Conservation (phyloP, 2,329 filamentous ascomycete species). For the Mycocentrospora acerina region DNA sequence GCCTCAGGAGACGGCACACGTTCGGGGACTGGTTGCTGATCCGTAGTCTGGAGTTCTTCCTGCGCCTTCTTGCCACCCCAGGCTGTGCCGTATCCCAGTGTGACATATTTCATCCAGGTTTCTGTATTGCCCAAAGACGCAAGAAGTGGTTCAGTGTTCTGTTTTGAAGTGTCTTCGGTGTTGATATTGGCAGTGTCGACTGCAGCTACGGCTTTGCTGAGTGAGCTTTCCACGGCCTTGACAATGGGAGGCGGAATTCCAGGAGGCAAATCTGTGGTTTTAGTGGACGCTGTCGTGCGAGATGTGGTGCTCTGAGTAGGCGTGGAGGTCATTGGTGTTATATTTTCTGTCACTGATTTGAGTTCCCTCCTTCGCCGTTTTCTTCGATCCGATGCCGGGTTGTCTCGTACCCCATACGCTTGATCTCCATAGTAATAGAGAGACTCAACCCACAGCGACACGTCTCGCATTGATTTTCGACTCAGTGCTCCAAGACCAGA, state of each 20-base stretch:
- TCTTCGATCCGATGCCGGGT: constrained; percentile 67
- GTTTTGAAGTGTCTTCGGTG: constrained; percentile 13
- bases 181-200: constrained; percentile 25
- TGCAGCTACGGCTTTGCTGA: constrained; percentile 46
- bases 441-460: constrained; percentile 86
- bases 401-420: constrained; percentile 82
- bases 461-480: constrained; percentile 66
- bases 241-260: constrained; percentile 52
- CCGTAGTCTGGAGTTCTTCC: constrained; percentile 1
- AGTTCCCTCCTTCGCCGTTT: constrained; percentile 46
- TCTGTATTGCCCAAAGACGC: constrained; percentile 48
- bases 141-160: constrained; percentile 25
- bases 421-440: constrained; percentile 81
- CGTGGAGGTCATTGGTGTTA: constrained; percentile 3
- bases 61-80: constrained; percentile 36
- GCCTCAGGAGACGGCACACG: constrained; percentile 21
- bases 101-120: constrained; percentile 54
- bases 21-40: constrained; percentile 2
- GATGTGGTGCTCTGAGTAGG: constrained; percentile 4
- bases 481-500: constrained; percentile 75
- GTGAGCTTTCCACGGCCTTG: constrained; percentile 45
- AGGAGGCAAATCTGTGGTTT: constrained; percentile 22
- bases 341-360: constrained; percentile 5
- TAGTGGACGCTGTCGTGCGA: constrained; percentile 6
- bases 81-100: constrained; percentile 48